Conservation (phyloP, 805 yeast species). For the Kazachstania viticola region DNA sequence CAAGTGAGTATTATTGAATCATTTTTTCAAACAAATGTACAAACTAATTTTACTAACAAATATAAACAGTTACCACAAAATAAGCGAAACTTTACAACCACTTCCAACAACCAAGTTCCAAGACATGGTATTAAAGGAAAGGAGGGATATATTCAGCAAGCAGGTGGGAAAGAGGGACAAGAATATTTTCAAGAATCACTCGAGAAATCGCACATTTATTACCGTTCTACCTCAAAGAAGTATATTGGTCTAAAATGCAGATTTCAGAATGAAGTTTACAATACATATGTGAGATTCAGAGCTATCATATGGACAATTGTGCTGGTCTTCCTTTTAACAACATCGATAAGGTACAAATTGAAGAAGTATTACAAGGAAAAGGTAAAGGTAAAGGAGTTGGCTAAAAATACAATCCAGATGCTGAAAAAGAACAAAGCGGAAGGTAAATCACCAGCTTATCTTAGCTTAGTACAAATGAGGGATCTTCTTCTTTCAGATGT, state of each 20-base stretch:
- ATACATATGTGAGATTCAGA: constrained; percentile 25
- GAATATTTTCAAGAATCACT: no score
- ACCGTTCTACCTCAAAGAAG: constrained; percentile 62
- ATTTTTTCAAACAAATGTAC: neutral
- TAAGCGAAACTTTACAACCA: constrained; percentile 27
- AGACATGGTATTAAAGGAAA: constrained; percentile 30
- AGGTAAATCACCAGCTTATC: constrained; percentile 30
- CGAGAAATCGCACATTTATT: no score
- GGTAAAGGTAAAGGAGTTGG: constrained; percentile 34
- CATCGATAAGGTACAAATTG: constrained; percentile 27
- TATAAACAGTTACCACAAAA: constrained; percentile 15
- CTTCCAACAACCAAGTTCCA: constrained; percentile 27
- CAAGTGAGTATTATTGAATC: constrained; percentile 37
- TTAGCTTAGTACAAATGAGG: constrained; percentile 63
- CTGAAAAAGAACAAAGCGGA: constrained; percentile 30
- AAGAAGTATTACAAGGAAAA: constrained; percentile 29
- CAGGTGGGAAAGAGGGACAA: constrained; percentile 25
- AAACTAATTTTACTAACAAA: constrained; percentile 11
- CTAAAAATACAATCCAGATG: constrained; percentile 37
- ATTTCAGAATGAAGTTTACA: constrained; percentile 39
- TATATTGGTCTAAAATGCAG: constrained; percentile 49
- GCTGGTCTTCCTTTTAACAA: constrained; percentile 9
- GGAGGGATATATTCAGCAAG: constrained; percentile 29
- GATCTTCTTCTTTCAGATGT: constrained; percentile 41
- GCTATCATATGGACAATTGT: constrained; percentile 7